Evolutionary conservation across 768 basidiomycete genomes (phyloP).

Genomic region (Obba rivulosa): DNA sequence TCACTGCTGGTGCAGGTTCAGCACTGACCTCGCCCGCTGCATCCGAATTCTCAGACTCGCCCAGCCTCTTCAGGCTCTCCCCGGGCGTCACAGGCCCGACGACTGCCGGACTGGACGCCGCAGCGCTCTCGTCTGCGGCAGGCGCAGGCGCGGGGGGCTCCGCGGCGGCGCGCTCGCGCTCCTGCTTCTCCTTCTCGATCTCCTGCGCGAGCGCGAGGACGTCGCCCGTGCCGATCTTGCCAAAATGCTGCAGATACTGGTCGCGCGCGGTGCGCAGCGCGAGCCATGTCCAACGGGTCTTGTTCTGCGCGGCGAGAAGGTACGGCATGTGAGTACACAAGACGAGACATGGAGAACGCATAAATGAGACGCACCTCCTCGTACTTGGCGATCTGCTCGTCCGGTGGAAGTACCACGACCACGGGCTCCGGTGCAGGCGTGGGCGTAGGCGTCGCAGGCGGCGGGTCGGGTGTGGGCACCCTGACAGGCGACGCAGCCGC

Average conservation of each 20-base stretch:
- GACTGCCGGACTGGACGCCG: slow-evolving; percentile 3
- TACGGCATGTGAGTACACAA: not conserved
- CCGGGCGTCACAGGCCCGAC: not conserved
- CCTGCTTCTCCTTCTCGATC: slow-evolving; percentile 27
- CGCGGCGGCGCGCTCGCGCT: slow-evolving; percentile 29
- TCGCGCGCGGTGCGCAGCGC: slow-evolving; percentile 74
- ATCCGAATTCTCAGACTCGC: not conserved
- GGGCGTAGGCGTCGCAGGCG: slow-evolving; percentile 23
- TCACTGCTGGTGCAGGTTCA: not conserved
- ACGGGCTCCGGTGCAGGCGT: slow-evolving; percentile 16
- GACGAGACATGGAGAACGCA: slow-evolving; percentile 4
- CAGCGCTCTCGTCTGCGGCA: slow-evolving; percentile 2
- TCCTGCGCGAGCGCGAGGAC: slow-evolving; percentile 33
- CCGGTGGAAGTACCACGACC: slow-evolving; percentile 25
- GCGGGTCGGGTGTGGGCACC: slow-evolving; percentile 19
- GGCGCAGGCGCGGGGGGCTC: slow-evolving; percentile 23
- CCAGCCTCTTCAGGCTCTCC: not conserved
- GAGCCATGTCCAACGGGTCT: slow-evolving; percentile 76
- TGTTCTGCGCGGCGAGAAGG: slow-evolving; percentile 45
- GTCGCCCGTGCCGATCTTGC: slow-evolving; percentile 79
- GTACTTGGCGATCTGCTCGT: slow-evolving; percentile 48
- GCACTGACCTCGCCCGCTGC: slow-evolving; percentile 2
- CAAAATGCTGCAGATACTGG: slow-evolving; percentile 68
- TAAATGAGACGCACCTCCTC: slow-evolving; percentile 50
- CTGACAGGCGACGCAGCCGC: slow-evolving; percentile 25